phyloP scores from a whole-genome alignment of 805 yeast species.

The Myxozyma udenii region DNA sequence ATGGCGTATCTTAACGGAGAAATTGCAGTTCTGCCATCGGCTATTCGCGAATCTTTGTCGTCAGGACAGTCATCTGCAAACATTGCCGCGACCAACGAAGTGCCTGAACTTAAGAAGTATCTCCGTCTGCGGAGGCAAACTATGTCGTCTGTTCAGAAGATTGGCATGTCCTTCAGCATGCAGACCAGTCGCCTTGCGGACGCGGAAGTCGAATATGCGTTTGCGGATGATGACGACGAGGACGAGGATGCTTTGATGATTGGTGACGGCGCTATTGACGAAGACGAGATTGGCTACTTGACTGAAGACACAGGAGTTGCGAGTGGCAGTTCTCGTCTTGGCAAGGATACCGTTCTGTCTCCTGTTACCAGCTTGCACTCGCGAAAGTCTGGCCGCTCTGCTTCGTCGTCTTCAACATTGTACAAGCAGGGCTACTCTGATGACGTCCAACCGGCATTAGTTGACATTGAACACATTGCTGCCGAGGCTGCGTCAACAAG shows the following conservation, averaged over 20 bases:
- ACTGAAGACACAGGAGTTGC: conserved; percentile 25
- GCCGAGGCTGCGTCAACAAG: conserved; percentile 2
- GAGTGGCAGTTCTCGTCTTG: conserved; percentile 16
- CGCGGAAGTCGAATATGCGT: conserved; percentile 34
- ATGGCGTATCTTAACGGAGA: conserved; percentile 26
- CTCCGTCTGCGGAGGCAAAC: conserved; percentile 37
- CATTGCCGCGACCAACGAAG: conserved; percentile 8
- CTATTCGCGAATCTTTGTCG: conserved; percentile 13
- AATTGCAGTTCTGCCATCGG: conserved; percentile 16
- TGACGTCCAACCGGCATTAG: conserved; percentile 9
- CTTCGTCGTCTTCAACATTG: conserved; percentile 17
- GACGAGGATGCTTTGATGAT: conserved; percentile 30
- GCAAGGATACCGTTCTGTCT: conserved; percentile 21
- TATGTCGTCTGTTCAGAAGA: conserved; percentile 63
- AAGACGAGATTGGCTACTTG: conserved; percentile 13
- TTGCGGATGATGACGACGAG: conserved; percentile 30
- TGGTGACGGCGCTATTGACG: conserved; percentile 10
- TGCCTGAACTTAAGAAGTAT: conserved; percentile 18
- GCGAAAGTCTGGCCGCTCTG: conserved; percentile 6
- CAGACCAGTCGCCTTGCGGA: conserved; percentile 54
- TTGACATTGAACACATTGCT: conserved; percentile 19
- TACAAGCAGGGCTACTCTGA: conserved; percentile 7
- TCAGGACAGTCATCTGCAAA: conserved; percentile 7
- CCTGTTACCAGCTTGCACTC: conserved; percentile 11
- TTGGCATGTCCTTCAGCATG: conserved; percentile 79